Conservation (phyloP, 495 filamentous ascomycete genomes). For the Penicillium canescens region DNA sequence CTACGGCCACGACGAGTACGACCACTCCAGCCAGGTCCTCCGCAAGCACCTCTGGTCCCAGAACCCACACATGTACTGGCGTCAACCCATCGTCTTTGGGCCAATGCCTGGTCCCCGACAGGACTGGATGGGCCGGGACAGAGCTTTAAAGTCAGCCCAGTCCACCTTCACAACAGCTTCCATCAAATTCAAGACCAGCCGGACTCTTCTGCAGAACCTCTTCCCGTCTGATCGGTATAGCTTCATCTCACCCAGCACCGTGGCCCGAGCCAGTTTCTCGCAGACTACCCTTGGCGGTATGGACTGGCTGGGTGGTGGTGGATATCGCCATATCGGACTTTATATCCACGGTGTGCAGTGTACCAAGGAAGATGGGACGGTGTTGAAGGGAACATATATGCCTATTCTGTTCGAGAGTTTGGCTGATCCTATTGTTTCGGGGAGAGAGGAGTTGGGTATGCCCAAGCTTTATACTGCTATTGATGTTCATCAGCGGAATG, state of each 20-base stretch:
- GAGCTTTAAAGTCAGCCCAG: constrained; percentile 21
- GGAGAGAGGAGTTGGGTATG: constrained; percentile 58
- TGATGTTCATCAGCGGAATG: constrained; percentile 37
- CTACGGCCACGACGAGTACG: constrained; percentile 60
- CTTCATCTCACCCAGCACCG: constrained; percentile 49
- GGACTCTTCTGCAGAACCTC: constrained; percentile 57
- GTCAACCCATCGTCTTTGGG: constrained; percentile 57
- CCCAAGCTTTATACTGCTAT: constrained; percentile 54
- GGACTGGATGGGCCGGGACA: constrained; percentile 28
- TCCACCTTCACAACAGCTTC: constrained; percentile 52
- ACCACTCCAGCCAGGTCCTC: constrained; percentile 52
- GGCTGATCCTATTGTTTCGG: constrained; percentile 52
- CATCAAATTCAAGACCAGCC: constrained; percentile 57
- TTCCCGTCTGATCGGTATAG: constrained; percentile 44
- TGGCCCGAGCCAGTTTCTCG: constrained; percentile 51
- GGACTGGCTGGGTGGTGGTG: constrained; percentile 55
- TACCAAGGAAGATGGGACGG: constrained; percentile 45
- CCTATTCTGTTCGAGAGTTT: constrained; percentile 55
- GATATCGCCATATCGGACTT: constrained; percentile 56
- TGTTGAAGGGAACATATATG: constrained; percentile 51
- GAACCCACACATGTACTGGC: constrained; percentile 44
- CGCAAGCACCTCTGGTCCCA: constrained; percentile 45
- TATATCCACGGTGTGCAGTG: constrained; percentile 61
- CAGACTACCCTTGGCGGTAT: constrained; percentile 49
- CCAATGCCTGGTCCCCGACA: constrained; percentile 57